Evolutionary conservation across 805 yeast species (phyloP), one percentile per base, ranked within the genome.

Genomic region (Grigorovia transvaalensis): DNA sequence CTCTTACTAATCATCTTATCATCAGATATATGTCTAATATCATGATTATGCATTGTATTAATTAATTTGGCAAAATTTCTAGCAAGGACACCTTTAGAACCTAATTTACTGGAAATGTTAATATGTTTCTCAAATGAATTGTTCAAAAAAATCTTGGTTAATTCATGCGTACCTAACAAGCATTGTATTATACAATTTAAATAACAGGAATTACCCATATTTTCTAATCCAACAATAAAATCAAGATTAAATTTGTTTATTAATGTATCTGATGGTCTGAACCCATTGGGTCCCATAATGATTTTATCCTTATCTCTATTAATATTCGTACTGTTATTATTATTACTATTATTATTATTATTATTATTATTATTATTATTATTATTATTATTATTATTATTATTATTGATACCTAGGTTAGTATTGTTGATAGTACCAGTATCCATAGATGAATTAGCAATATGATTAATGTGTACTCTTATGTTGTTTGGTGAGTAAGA

Each of bases 121-220:
- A 90, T 82, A 63, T 84, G 84, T 51, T 75, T 75, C 54, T 76
- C 76, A 66, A 82, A 89, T 0, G 80, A 68, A n/a, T 81, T 82
- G 55, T 75, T 69, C 45, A 84, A 70, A 62, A 90, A 86, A 51
- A 85, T 80, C 48, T 71, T 74, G 1, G 84, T 75, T 35, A 90
- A 68, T 54, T 80, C 81, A 3, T 81, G 81, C 0, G 93, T 81
- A 0, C 93, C 91, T 2, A 82, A 75, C 38, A 90, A 65, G 65
- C 96, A 88, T 68, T 90, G 98, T 17, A 90, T 68, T 9, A 85
- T 76, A 57, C 96, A 85, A 68, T 90, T 90, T 90, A 90, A 84
- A 68, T 90, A 90, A 65, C 98, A 90, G 0, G 96, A 85, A 60
- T 91, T 91, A 1, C 97, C 96, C 56, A 90, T 71, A 64, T 90